These are phyloP conservation scores for Ustilago trichophora DNA, from an alignment of 1,284 basidiomycete genomes.

Conservation along the genomic window DNA sequence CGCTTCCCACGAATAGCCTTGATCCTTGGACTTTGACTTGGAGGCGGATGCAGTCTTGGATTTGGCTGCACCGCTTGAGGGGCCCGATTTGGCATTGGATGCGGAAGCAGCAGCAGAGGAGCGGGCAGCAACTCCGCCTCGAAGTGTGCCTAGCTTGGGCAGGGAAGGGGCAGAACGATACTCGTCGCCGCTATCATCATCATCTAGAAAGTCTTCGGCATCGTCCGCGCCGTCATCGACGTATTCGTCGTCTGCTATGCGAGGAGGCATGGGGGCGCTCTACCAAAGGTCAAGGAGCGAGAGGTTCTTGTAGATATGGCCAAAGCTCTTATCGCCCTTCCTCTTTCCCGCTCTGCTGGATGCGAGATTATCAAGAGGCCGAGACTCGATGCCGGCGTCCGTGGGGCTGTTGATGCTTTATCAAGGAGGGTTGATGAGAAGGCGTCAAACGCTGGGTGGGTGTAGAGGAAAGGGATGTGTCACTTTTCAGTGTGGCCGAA, in stretches of 20 bases:
- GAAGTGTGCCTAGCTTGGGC: conserved; percentile 29
- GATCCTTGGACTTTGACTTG: conserved; percentile 46
- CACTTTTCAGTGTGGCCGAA: too few species aligned
- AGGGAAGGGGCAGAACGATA: conserved; percentile 37
- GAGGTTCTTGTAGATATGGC: too few species aligned
- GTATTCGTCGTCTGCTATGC: conserved; percentile 45
- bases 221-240: conserved; percentile 42
- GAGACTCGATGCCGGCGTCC: too few species aligned
- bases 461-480: too few species aligned
- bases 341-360: too few species aligned
- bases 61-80: conserved; percentile 11
- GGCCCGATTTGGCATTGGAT: conserved; percentile 24
- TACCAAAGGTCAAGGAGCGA: too few species aligned
- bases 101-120: conserved; percentile 8
- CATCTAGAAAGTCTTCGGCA: conserved; percentile 48
- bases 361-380: too few species aligned
- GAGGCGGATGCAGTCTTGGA: conserved; percentile 4
- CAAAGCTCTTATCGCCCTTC: too few species aligned
- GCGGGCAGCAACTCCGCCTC: too few species aligned
- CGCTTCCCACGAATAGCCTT: conserved; percentile 89
- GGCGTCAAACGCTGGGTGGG: too few species aligned
- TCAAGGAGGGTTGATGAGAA: too few species aligned
- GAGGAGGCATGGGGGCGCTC: conserved; percentile 43
- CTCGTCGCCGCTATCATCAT: conserved; percentile 50
- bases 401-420: too few species aligned